Conservation (phyloP, 2,329 filamentous ascomycete species). For the Cladophialophora carrionii region DNA sequence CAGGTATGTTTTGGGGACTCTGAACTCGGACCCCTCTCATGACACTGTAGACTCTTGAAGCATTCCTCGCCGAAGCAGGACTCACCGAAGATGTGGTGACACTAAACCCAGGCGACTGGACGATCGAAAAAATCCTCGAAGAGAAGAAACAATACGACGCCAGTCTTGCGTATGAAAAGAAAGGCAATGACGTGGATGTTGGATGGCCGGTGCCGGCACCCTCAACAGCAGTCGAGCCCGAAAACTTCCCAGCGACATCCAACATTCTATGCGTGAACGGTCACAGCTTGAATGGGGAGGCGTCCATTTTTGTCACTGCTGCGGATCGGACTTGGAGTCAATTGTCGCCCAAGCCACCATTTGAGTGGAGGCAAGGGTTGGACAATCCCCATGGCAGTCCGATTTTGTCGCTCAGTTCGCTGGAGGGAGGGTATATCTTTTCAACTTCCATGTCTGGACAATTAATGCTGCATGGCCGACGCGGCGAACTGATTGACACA, state of each 20-base stretch:
- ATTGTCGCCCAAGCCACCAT: conserved; percentile 21
- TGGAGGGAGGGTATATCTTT: conserved; percentile 53
- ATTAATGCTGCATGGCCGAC: conserved; percentile 53
- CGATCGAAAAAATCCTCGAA: conserved; percentile 62
- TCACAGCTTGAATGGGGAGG: conserved; percentile 12
- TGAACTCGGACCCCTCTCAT: background rate
- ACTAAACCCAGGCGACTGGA: conserved; percentile 50
- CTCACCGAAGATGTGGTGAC: conserved; percentile 56
- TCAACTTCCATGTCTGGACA: conserved; percentile 64
- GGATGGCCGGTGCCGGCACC: conserved; percentile 52
- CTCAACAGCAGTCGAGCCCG: conserved; percentile 30
- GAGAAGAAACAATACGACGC: conserved; percentile 64
- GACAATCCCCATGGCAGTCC: conserved; percentile 44
- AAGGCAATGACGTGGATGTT: conserved; percentile 47
- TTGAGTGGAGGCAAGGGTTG: conserved; percentile 10
- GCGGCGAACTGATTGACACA: conserved; percentile 42
- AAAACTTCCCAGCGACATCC: conserved; percentile 24
- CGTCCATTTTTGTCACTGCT: conserved; percentile 26
- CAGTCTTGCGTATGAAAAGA: conserved; percentile 60
- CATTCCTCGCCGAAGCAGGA: conserved; percentile 62
- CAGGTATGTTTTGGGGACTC: conserved; percentile 34
- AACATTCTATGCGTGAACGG: conserved; percentile 39
- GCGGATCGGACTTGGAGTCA: conserved; percentile 33
- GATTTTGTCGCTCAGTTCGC: conserved; percentile 55
- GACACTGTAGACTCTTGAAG: conserved; percentile 55